These are phyloP conservation scores for Globisporangium alternatum DNA, from an alignment of 352 stramenopile species.

Conservation along the genomic window DNA sequence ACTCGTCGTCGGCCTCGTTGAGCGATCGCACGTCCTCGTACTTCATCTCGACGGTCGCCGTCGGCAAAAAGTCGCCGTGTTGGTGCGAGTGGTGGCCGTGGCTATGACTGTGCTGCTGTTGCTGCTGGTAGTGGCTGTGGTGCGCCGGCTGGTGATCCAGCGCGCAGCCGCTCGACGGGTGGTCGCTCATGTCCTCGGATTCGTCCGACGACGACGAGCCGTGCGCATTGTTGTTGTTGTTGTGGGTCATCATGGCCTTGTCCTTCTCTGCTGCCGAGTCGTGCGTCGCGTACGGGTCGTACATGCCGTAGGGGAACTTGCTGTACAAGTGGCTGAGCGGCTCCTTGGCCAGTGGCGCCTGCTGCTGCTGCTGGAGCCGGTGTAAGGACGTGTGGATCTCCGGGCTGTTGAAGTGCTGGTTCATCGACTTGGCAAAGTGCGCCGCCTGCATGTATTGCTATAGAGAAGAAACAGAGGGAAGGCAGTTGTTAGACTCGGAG, in stretches of 20 bases:
- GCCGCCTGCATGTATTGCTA: conserved; percentile 14
- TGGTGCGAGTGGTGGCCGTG: not conserved
- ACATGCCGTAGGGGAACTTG: conserved; percentile 31
- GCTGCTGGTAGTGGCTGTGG: not conserved
- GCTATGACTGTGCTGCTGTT: not conserved
- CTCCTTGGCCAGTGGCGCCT: conserved; percentile 13
- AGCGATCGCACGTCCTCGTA: conserved; percentile 53
- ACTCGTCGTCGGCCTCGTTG: conserved; percentile 45
- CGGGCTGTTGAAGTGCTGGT: conserved; percentile 12
- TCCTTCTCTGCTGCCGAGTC: conserved; percentile 7
- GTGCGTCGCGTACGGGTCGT: conserved; percentile 33
- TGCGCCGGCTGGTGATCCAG: conserved; percentile 24
- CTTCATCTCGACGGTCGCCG: conserved; percentile 31
- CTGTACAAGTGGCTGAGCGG: conserved; percentile 12
- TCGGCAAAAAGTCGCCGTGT: conserved; percentile 28
- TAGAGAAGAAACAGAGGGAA: not conserved
- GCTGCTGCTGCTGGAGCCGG: conserved; percentile 18
- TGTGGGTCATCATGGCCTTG: conserved; percentile 4
- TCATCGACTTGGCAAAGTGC: conserved; percentile 10
- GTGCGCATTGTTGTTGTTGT: conserved; percentile 1
- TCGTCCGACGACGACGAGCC: conserved; percentile 24
- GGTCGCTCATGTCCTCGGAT: conserved; percentile 15
- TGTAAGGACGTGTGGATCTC: conserved; percentile 18
- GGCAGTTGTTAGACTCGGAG: not conserved
- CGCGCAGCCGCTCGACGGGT: conserved; percentile 22